A percentile compares a stretch with the other conserved stretches of the same genome.
phyloP scores from a whole-genome alignment of 1,284 basidiomycete genomes.

The Pyrrhoderma noxium region DNA sequence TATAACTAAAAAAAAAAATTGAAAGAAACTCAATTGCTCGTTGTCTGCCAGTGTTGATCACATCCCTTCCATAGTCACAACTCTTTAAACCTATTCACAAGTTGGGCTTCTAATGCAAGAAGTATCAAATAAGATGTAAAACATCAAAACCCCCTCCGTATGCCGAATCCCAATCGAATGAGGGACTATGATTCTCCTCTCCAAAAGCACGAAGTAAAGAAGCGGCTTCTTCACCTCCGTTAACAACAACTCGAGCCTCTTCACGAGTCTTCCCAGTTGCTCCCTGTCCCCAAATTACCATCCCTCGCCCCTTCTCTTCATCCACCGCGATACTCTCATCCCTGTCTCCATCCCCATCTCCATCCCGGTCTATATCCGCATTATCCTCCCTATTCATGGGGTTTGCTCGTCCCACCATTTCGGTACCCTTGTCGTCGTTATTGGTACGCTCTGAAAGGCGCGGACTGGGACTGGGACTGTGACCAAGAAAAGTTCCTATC shows the following conservation, averaged over 20 bases:
- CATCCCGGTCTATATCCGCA: neutral
- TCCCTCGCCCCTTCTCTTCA: neutral
- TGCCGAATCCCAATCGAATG: slow-evolving; percentile 57
- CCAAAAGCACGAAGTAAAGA: slow-evolving; percentile 56
- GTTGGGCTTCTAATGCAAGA: no score
- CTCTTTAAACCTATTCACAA: no score
- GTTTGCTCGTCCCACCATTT: no score
- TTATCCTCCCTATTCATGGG: no score
- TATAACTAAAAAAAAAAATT: neutral
- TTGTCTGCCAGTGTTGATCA: no score
- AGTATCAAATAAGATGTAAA: slow-evolving; percentile 45
- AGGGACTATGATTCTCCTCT: slow-evolving; percentile 56
- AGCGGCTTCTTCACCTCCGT: slow-evolving; percentile 43
- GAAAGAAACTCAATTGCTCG: neutral
- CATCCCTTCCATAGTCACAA: no score
- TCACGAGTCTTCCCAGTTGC: slow-evolving; percentile 51
- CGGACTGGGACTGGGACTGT: slow-evolving; percentile 29
- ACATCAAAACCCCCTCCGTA: slow-evolving; percentile 66
- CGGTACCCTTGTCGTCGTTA: no score
- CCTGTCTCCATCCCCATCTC: no score
- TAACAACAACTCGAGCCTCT: slow-evolving; percentile 42
- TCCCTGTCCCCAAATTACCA: slow-evolving; percentile 58
- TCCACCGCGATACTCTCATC: neutral
- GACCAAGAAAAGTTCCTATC: slow-evolving; percentile 64
- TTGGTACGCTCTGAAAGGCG: no score